Evolutionary conservation across 352 stramenopile species (phyloP), one percentile per base, ranked within the genome.

Genomic region (Thalassiosira delicatula): DNA sequence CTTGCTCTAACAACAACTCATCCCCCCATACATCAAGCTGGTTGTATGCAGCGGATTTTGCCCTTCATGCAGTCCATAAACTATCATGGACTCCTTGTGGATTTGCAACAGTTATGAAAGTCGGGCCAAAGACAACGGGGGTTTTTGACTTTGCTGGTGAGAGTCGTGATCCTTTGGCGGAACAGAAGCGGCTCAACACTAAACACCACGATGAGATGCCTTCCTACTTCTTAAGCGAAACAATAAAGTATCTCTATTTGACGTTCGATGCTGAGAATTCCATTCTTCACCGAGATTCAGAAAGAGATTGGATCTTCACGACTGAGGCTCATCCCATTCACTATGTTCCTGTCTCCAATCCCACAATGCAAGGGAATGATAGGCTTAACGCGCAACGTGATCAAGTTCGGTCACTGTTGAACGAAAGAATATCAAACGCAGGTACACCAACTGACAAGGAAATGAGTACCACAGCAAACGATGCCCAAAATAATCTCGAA

Each of bases 151-250:
- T 84, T 65, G 53, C 73, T 46, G 61, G 72, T n/a, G 33, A 25
- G 11, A 76, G 59, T 51, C 23, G 23, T 54, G 61, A 87, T 89
- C 61, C 63, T 40, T 27, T 70, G 21, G 51, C 32, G 57, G 59
- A 81, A 21, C 77, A 88, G 96, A 49, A 74, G 30, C 59, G 65
- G 27, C 37, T 79, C 63, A 96, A 93, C 21, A 87, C 96, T 4
- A 85, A 92, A 1, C 92, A 99, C 8, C 91, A 97, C 32, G 95
- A 99, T 75, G 95, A 97, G 77, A 99, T 99, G 98, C 96, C 98
- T 75, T 98, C 95, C 66, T 99, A 98, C 72, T 99, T 99, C 78
- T 89, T 99, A 0, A 97, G 94, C 1, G 98, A 99, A 91, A 99
- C 97, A 2, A 91, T 98, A 33, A 99, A 99, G 87, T 99, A 99